phyloP scores from a whole-genome alignment of 1,284 basidiomycete genomes.

The Melampsora larici-populina region DNA sequence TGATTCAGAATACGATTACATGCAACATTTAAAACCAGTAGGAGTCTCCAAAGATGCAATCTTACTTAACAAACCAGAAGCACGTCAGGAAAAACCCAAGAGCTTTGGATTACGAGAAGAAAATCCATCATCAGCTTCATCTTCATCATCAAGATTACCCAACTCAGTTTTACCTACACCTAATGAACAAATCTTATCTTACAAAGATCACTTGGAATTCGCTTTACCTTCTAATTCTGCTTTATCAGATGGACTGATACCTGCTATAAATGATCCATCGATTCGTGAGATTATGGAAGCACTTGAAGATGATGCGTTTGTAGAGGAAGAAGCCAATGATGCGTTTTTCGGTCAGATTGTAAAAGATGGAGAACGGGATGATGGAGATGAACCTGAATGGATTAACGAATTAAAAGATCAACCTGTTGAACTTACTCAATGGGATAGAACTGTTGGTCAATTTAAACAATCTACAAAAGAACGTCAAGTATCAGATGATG shows the following conservation, averaged over 20 bases:
- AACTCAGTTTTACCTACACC: conserved; percentile 57
- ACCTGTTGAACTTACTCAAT: conserved; percentile 63
- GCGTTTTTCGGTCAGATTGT: conserved; percentile 62
- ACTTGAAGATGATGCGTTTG: conserved; percentile 84
- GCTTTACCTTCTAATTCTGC: conserved; percentile 42
- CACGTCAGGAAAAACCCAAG: conserved; percentile 51
- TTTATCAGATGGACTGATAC: conserved; percentile 59
- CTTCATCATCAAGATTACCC: conserved; percentile 51
- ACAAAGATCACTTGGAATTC: conserved; percentile 23
- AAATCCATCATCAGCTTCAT: conserved; percentile 53
- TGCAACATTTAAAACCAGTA: conserved; percentile 84
- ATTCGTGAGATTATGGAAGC: conserved; percentile 89
- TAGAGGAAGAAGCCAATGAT: conserved; percentile 49
- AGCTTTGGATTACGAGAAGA: conserved; percentile 49
- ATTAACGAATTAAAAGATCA: conserved; percentile 46
- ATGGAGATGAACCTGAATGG: conserved; percentile 42
- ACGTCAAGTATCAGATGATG: conserved; percentile 65
- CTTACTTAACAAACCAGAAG: conserved; percentile 53
- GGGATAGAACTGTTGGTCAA: conserved; percentile 48
- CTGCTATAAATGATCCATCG: conserved; percentile 81
- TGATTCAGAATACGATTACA: conserved; percentile 98
- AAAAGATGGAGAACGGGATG: conserved; percentile 56
- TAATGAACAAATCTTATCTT: conserved; percentile 43
- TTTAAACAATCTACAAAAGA: conserved; percentile 51
- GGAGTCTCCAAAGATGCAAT: conserved; percentile 69